Conservation (phyloP, 2,329 filamentous ascomycete species). For the Diaporthe sp. region DNA sequence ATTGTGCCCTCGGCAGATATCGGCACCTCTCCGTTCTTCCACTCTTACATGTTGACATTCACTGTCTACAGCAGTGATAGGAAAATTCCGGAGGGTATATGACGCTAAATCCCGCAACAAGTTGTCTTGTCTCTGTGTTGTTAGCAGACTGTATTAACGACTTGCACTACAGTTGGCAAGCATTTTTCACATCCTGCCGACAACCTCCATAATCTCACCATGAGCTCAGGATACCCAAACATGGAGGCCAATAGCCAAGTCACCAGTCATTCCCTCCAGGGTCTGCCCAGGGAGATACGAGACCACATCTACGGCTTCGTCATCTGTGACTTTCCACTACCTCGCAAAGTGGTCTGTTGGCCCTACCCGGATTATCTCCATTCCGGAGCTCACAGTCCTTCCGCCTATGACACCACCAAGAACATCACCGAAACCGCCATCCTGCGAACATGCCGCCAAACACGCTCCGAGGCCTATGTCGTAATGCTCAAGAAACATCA, state of each 20-base stretch:
- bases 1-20: background rate
- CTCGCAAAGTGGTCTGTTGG: constrained; percentile 10
- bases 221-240: no score
- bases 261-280: background rate
- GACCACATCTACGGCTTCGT: constrained; percentile 1
- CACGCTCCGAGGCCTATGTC: background rate
- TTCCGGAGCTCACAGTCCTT: background rate
- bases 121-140: background rate
- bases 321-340: background rate
- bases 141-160: background rate
- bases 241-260: background rate
- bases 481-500: constrained; percentile 19
- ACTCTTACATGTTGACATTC: background rate
- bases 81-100: no score
- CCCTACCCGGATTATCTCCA: constrained; percentile 9
- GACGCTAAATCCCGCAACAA: background rate
- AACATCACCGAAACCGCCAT: background rate
- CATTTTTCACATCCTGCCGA: background rate
- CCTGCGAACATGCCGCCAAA: background rate
- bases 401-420: background rate
- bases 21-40: background rate
- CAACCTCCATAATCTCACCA: no score
- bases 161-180: background rate
- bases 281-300: background rate
- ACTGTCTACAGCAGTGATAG: background rate